Conservation (phyloP, 2,329 filamentous ascomycete genomes). For the Calonectria pseudoturangicola region DNA sequence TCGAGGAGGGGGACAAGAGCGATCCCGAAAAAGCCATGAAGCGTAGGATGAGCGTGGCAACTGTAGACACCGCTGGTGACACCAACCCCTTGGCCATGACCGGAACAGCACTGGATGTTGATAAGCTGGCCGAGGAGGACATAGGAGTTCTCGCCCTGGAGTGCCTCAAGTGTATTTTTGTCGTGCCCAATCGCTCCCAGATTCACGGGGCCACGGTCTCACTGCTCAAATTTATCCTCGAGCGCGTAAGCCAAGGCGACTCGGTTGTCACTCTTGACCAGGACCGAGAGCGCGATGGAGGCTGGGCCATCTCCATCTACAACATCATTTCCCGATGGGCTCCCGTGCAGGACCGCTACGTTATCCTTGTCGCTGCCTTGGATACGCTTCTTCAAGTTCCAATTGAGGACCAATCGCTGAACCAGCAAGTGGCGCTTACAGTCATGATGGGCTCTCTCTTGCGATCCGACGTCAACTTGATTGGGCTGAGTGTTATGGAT, state of each 20-base stretch:
- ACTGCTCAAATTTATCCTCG: constrained; percentile 84
- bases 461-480: constrained; percentile 92
- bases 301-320: constrained; percentile 90
- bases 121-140: constrained; percentile 92
- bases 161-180: constrained; percentile 90
- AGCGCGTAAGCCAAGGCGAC: constrained; percentile 72
- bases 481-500: constrained; percentile 97
- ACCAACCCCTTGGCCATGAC: constrained; percentile 83
- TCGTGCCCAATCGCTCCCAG: constrained; percentile 87
- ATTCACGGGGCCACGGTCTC: constrained; percentile 85
- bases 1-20: constrained; percentile 80
- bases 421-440: constrained; percentile 83
- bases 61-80: constrained; percentile 77
- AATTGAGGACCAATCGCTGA: constrained; percentile 81
- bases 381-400: constrained; percentile 83
- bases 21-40: constrained; percentile 78
- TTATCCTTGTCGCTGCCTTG: constrained; percentile 88
- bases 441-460: constrained; percentile 88
- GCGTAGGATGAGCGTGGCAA: constrained; percentile 86
- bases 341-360: constrained; percentile 94
- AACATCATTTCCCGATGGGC: constrained; percentile 89
- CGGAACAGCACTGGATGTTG: constrained; percentile 89
- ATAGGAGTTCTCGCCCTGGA: constrained; percentile 89
- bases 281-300: constrained; percentile 68
- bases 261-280: constrained; percentile 70